Percentiles rank a stretch among this genome's conserved stretches.
Evolutionary conservation across 1,284 basidiomycete species (phyloP).

Genomic region (Laetiporus sulphureus): DNA sequence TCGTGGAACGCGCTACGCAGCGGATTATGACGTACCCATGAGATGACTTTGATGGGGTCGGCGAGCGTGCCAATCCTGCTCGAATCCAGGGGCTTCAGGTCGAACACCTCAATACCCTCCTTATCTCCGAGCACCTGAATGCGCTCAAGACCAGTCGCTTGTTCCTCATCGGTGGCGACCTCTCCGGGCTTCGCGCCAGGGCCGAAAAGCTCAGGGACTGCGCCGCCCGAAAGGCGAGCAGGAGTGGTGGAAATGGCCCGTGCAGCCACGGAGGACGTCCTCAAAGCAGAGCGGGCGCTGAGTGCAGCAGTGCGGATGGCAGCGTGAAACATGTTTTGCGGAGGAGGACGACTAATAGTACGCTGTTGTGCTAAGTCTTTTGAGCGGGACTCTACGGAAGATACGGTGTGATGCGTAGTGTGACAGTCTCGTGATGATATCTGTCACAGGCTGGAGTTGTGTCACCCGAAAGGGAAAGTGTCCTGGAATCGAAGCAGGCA

Average conservation of each 20-base stretch:
- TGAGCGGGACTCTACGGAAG: conserved; percentile 3
- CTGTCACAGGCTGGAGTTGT: conserved; percentile 8
- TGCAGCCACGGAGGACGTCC: conserved; percentile 23
- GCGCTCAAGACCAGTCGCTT: conserved; percentile 96
- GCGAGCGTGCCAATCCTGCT: conserved; percentile 84
- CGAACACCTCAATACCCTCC: conserved; percentile 89
- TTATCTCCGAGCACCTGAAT: conserved; percentile 87
- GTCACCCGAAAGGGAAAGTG: conserved; percentile 11
- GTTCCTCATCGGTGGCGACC: conserved; percentile 80
- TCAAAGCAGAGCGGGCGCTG: conserved; percentile 26
- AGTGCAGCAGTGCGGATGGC: conserved; percentile 35
- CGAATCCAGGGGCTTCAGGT: conserved; percentile 81
- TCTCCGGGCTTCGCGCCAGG: conserved; percentile 69
- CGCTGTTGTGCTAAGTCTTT: conserved; percentile 5
- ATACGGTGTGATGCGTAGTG: conserved; percentile 4
- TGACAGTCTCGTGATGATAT: neutral
- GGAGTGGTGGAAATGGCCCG: conserved; percentile 55
- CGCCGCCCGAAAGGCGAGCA: conserved; percentile 40
- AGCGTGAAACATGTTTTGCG: conserved; percentile 35
- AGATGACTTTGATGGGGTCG: conserved; percentile 85
- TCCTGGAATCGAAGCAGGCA: conserved; percentile 15
- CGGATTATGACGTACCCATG: conserved; percentile 57
- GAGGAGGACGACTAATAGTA: conserved; percentile 8
- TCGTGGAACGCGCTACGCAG: conserved; percentile 9
- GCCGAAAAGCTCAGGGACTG: conserved; percentile 69